Conservation (phyloP, 2,329 filamentous ascomycete genomes). For the Cladosporium velox region DNA sequence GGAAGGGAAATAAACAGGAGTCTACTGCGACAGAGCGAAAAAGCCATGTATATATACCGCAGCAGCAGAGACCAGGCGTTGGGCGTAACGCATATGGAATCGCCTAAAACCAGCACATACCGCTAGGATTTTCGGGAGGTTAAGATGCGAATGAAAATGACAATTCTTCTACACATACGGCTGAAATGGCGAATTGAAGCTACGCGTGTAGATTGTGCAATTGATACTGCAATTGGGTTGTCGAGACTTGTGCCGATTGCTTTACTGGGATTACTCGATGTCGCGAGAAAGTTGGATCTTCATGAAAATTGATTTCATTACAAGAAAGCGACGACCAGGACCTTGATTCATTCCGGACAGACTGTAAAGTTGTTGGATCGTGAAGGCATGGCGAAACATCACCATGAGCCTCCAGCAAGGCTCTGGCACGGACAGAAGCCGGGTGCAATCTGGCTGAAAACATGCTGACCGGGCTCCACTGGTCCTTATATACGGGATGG, state of each 20-base stretch:
- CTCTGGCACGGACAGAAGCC: not conserved
- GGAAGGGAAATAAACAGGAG: not conserved
- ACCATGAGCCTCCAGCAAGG: not conserved
- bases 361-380: not conserved
- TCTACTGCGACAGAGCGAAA: constrained; percentile 11
- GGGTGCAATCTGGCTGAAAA: not conserved
- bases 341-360: not conserved
- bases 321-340: too few species aligned
- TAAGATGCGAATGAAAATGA: constrained; percentile 17
- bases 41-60: constrained; percentile 18
- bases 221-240: not conserved
- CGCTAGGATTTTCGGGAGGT: constrained; percentile 7
- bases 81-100: constrained; percentile 5
- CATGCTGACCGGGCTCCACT: not conserved
- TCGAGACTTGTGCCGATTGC: not conserved
- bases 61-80: constrained; percentile 12
- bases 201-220: not conserved
- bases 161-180: not conserved
- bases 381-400: not conserved
- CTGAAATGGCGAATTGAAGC: not conserved
- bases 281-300: not conserved
- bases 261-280: not conserved
- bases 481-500: not conserved
- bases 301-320: too few species aligned
- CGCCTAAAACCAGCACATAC: constrained; percentile 6